These are phyloP conservation scores for Lumnitzera racemosa DNA, from an alignment of 345 rosid species.

Conservation along the genomic window DNA sequence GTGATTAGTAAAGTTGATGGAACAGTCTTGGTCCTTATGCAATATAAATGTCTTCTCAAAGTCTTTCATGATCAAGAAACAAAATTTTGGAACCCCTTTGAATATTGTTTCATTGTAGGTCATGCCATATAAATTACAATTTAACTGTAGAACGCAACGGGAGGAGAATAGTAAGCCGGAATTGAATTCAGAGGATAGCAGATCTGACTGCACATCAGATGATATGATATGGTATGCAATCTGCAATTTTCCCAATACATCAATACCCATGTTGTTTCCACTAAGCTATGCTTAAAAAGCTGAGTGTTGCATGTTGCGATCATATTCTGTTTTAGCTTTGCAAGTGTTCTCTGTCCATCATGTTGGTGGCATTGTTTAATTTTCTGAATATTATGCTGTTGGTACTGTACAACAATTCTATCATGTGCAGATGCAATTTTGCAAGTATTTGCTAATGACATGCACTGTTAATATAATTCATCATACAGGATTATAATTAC, in stretches of 20 bases:
- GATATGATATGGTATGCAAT: constrained; percentile 65
- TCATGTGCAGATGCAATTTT: too few species aligned
- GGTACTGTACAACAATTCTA: too few species aligned
- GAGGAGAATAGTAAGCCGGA: constrained; percentile 16
- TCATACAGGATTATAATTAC: neutral
- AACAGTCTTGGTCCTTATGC: neutral
- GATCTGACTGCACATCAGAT: constrained; percentile 18
- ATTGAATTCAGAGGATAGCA: constrained; percentile 20
- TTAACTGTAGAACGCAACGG: constrained; percentile 54
- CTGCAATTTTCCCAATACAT: neutral
- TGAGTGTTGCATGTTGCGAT: too few species aligned
- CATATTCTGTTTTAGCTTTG: too few species aligned
- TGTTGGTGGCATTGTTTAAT: too few species aligned
- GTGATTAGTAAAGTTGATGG: too few species aligned
- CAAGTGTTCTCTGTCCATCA: too few species aligned
- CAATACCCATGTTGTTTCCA: too few species aligned
- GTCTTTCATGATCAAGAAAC: neutral
- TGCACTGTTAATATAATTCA: too few species aligned
- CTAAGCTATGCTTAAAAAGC: too few species aligned
- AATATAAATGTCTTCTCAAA: neutral
- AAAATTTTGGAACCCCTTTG: neutral
- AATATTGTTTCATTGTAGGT: constrained; percentile 27
- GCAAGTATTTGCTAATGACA: too few species aligned
- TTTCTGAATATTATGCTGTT: too few species aligned
- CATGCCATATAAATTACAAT: constrained; percentile 47